Evolutionary conservation across 352 stramenopile genomes (phyloP), one percentile per base, ranked within the genome.

Genomic region (Phytophthora melonis): DNA sequence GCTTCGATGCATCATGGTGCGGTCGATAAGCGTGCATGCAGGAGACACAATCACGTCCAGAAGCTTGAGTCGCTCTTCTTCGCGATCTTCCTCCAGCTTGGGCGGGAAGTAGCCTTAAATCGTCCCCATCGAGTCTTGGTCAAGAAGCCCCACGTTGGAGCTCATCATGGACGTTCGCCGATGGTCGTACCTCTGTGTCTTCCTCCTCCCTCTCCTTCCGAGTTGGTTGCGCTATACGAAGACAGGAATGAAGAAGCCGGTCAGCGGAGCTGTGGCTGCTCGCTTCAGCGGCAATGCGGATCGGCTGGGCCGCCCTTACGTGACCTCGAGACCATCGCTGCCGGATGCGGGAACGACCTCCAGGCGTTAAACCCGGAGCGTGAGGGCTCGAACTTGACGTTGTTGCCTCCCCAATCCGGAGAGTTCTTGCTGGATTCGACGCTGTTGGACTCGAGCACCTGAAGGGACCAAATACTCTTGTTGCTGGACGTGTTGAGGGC

Each of bases 111-210:
- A 86, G 23, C 53, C 68, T 27, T n/a, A n/a, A n/a, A n/a, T 89
- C 80, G 30, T 85, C 39, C 34, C 61, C 11, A 79, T 68, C 13
- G 71, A 78, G 27, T 87, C 84, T 8, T 83, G 79, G 45, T 91
- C 84, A 7, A 89, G 57, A 19, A 88, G 66, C 36, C 81, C 80
- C n/a, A 74, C 47, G 36, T 74, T 88, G 14, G 79, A 83, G 61
- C 82, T 90, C 72, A 86, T 82, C 49, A 91, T 61, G 14, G 83
- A 91, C 19, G 83, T 91, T 32, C 80, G 78, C 3, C 83, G 80
- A 61, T 79, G 55, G 14, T 78, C 72, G 25, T 70, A 74, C 21
- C 36, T 52, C 16, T 49, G 63, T 57, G 27, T 82, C 50, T 30
- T 77, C 60, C 10, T 78, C 68, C 1, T 87, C 77, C 16, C 66